phyloP scores from a whole-genome alignment of 257 asterid genomes.

The Solanum chilense region DNA sequence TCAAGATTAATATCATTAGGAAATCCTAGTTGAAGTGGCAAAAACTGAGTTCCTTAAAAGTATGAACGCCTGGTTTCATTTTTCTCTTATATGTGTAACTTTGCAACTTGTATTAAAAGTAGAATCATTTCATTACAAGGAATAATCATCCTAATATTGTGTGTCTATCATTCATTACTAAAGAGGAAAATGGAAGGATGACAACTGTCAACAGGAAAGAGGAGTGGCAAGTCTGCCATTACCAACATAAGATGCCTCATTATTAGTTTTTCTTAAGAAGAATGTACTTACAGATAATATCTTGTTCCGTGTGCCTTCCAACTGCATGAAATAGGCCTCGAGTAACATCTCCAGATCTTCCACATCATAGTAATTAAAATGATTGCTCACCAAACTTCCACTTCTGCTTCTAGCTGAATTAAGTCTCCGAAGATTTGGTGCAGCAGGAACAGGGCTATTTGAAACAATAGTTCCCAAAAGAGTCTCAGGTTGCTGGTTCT shows the following conservation, averaged over 20 bases:
- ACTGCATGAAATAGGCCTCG: conserved; percentile 95
- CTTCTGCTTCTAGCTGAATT: conserved; percentile 73
- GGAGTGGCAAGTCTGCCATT: neutral
- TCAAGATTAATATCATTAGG: neutral
- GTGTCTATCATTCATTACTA: neutral
- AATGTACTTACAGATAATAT: conserved; percentile 72
- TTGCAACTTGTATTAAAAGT: neutral
- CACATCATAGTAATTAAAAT: conserved; percentile 58
- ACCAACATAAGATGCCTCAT: neutral
- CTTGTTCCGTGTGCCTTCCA: conserved; percentile 97
- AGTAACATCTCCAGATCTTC: conserved; percentile 98
- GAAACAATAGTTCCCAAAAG: conserved; percentile 30
- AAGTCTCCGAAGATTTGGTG: conserved; percentile 49
- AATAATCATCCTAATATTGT: neutral
- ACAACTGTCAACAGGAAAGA: neutral
- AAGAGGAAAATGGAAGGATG: neutral
- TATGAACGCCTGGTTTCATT: neutral
- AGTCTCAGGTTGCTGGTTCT: conserved; percentile 66
- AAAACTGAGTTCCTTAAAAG: neutral
- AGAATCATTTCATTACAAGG: neutral
- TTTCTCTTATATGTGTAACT: neutral
- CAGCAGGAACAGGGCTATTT: conserved; percentile 39
- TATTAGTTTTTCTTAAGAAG: neutral
- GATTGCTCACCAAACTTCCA: conserved; percentile 65
- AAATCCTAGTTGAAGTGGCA: neutral